Percentiles rank a stretch among this genome's conserved stretches.
These are phyloP conservation scores for Lojkania enalia DNA, from an alignment of 2,329 filamentous ascomycete species.

Conservation along the genomic window DNA sequence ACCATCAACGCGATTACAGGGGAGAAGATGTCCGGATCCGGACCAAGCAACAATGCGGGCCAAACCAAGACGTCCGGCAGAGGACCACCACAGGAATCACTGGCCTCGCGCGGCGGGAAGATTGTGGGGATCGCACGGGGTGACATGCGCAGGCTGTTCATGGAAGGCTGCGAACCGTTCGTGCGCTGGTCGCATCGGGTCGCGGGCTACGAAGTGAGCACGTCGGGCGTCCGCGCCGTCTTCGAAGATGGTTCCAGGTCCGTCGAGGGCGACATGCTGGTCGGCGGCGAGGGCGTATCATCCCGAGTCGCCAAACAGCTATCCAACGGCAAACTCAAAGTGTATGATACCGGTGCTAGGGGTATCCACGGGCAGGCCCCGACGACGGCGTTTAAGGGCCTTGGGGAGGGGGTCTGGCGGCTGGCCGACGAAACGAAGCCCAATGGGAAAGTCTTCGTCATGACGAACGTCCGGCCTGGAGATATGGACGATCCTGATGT, in stretches of 20 bases:
- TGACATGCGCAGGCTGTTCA: slow-evolving; percentile 64
- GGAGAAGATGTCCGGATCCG: slow-evolving; percentile 10
- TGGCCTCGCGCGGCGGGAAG: slow-evolving; percentile 60
- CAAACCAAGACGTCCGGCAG: slow-evolving; percentile 36
- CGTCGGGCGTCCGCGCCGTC: slow-evolving; percentile 57
- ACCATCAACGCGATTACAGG: slow-evolving; percentile 59
- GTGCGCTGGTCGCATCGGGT: slow-evolving; percentile 62
- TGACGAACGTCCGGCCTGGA: slow-evolving; percentile 65
- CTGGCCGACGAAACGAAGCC: slow-evolving; percentile 54
- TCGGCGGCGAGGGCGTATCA: slow-evolving; percentile 66
- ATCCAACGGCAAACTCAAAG: slow-evolving; percentile 60
- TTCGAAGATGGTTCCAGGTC: slow-evolving; percentile 65
- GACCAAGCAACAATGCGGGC: neutral
- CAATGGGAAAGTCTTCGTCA: slow-evolving; percentile 56
- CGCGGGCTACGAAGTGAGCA: slow-evolving; percentile 61
- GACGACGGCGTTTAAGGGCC: slow-evolving; percentile 61
- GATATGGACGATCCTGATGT: slow-evolving; percentile 63
- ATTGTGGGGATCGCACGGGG: slow-evolving; percentile 65
- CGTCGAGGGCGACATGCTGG: slow-evolving; percentile 60
- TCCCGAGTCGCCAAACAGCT: slow-evolving; percentile 64
- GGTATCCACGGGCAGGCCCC: slow-evolving; percentile 69
- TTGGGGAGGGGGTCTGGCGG: slow-evolving; percentile 66
- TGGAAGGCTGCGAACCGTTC: slow-evolving; percentile 58
- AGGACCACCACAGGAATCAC: slow-evolving; percentile 24
- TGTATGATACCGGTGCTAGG: slow-evolving; percentile 65